A percentile compares a stretch with the other conserved stretches of the same genome.
These are phyloP conservation scores for Wickerhamomyces bisporus DNA, from an alignment of 805 yeast species.

Conservation along the genomic window DNA sequence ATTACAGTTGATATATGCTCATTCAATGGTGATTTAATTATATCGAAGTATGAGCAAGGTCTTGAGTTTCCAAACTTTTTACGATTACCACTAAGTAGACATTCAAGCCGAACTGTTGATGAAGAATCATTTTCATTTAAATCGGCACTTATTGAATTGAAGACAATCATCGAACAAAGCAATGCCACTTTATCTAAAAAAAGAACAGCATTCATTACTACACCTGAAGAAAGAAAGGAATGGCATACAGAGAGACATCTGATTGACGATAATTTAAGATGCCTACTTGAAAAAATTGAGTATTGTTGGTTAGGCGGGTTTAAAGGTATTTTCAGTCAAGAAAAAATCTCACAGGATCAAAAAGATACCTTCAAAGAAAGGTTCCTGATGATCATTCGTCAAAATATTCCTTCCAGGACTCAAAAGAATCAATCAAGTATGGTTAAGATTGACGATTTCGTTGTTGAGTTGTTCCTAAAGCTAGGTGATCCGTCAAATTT, in stretches of 20 bases:
- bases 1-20: constrained; percentile 58
- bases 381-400: constrained; percentile 36
- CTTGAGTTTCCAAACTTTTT: constrained; percentile 38
- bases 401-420: constrained; percentile 44
- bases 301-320: constrained; percentile 76
- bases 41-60: constrained; percentile 39
- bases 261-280: constrained; percentile 52
- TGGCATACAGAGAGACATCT: constrained; percentile 78
- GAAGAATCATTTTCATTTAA: constrained; percentile 37
- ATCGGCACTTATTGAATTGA: constrained; percentile 42
- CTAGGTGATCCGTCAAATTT: constrained; percentile 34
- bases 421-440: constrained; percentile 27
- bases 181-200: constrained; percentile 52
- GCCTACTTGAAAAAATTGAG: constrained; percentile 55
- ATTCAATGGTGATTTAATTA: constrained; percentile 49
- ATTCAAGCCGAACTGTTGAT: constrained; percentile 38
- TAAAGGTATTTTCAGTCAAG: constrained; percentile 49
- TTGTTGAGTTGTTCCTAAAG: constrained; percentile 47
- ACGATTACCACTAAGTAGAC: constrained; percentile 56
- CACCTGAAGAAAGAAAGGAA: constrained; percentile 52
- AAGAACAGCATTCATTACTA: constrained; percentile 44
- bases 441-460: constrained; percentile 37
- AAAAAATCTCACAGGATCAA: constrained; percentile 21
- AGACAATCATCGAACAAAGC: constrained; percentile 52
- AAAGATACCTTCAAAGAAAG: constrained; percentile 30